A percentile compares a stretch with the other conserved stretches of the same genome.
Evolutionary conservation across 768 basidiomycete genomes (phyloP).

Genomic region (Tylopilus plumbeoviolaceoides): DNA sequence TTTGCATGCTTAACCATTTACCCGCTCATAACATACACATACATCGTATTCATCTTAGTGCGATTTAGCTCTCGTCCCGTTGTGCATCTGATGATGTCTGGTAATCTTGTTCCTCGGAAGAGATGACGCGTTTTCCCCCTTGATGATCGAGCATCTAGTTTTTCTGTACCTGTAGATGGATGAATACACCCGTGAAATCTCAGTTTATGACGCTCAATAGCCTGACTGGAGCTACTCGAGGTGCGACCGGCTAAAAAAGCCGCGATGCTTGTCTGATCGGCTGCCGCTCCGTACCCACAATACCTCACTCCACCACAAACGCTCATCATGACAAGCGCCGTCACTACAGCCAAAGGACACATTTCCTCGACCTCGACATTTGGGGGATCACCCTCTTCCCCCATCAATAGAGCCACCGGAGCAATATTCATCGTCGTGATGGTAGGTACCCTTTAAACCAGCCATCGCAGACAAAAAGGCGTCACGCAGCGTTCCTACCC

Average conservation of each 20-base stretch:
- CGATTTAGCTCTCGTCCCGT: neutral
- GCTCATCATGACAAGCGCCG: neutral
- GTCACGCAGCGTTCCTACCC: no score
- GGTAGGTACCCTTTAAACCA: conserved; percentile 31
- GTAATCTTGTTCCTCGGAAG: conserved; percentile 1
- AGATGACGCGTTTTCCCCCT: neutral
- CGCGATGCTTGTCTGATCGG: neutral
- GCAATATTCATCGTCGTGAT: conserved; percentile 45
- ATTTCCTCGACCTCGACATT: neutral
- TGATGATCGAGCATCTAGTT: neutral
- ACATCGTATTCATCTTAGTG: conserved; percentile 3
- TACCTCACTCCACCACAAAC: neutral
- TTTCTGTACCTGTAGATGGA: conserved; percentile 13
- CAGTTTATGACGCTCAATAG: neutral
- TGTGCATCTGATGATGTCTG: neutral
- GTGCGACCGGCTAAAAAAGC: neutral
- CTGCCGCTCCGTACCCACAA: neutral
- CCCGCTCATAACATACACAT: conserved; percentile 18
- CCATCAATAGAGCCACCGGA: neutral
- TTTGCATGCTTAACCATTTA: conserved; percentile 17
- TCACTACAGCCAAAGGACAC: neutral
- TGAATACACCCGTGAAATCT: neutral
- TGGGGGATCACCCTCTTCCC: neutral
- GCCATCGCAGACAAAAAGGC: no score
- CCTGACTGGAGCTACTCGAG: neutral